Base-by-base conservation (phyloP, 139 green algal genomes). In the Chlamydomonas schloesseri region DNA sequence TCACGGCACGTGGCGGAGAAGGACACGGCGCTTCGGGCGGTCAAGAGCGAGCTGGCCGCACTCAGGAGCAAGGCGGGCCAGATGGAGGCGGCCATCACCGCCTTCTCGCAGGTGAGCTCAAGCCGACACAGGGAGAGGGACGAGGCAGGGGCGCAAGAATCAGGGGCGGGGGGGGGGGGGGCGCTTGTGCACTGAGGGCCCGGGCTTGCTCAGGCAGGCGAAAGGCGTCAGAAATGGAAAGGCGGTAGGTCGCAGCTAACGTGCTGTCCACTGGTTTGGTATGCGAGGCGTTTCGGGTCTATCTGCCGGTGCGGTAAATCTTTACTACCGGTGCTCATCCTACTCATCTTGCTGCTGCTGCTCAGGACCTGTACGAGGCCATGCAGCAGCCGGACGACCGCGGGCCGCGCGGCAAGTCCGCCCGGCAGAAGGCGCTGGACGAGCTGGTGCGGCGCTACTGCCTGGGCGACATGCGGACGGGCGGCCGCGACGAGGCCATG, bases 391-490 rank as follows among this genome's bases (percentile, higher is more conserved):
- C 81, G 14, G 81, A 87, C 36, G 81, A 87, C 24, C 69, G 81
- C 17, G 28, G 34, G 24, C 28, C 64, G 57, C 53, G 73, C 26
- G 73, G 73, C 20, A 79, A 55, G 67, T 53, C 28, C 50, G 1
- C 21, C 17, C 73, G 64, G 10, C 73, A 84, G 29, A 79, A 73
- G 50, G 83, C 83, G 28, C 72, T 88, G 64, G 71, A 88, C 60
- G 73, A 78, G 24, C 60, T 88, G 62, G 68, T 89, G 26, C 42
- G 37, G 17, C 71, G 70, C n/a, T 81, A 88, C 82, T 88, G 82
- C 82, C 24, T 57, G 50, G 71, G 53, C 53, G 72, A 82, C 71
- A 42, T 47, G 23, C 50, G 65, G 33, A 57, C n/a, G 18, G 64
- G 14, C 31, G 71, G 55, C 18, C 55, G 71, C 31, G 79, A 71